These are phyloP conservation scores for Nakazawaea sp. DNA, from an alignment of 805 yeast genomes.

Conservation along the genomic window DNA sequence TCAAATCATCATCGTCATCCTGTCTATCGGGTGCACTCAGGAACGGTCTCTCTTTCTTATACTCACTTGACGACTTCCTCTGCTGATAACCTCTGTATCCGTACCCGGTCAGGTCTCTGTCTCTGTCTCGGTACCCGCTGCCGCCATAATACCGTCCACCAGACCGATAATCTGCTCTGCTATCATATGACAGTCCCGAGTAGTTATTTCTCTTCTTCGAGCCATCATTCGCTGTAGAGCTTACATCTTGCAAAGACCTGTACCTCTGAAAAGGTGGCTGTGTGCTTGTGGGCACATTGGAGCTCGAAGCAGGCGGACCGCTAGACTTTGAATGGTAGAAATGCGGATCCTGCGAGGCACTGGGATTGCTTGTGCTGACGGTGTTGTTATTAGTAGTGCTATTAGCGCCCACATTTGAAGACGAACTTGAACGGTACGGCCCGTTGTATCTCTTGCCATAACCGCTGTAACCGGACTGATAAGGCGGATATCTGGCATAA, in stretches of 20 bases:
- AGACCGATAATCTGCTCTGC: neutral
- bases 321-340: constrained; percentile 3
- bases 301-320: too few species aligned
- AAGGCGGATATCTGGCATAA: constrained; percentile 2
- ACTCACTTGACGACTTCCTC: neutral
- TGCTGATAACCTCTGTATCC: neutral
- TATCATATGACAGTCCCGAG: neutral
- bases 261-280: constrained; percentile 6
- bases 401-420: neutral
- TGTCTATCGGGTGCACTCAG: too few species aligned
- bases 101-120: neutral
- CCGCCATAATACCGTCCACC: neutral
- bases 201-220: neutral
- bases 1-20: constrained; percentile 10
- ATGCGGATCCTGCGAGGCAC: neutral
- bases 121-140: neutral
- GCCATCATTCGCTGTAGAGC: neutral
- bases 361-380: too few species aligned
- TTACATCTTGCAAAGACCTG: constrained; percentile 1
- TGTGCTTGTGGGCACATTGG: too few species aligned
- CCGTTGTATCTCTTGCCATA: constrained; percentile 4
- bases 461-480: constrained; percentile 4
- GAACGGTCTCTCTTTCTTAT: neutral
- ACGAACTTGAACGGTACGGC: constrained; percentile 5
- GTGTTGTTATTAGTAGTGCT: neutral